Evolutionary conservation across 768 basidiomycete genomes (phyloP), one percentile per base, ranked within the genome.

Genomic region (Russula sp.): DNA sequence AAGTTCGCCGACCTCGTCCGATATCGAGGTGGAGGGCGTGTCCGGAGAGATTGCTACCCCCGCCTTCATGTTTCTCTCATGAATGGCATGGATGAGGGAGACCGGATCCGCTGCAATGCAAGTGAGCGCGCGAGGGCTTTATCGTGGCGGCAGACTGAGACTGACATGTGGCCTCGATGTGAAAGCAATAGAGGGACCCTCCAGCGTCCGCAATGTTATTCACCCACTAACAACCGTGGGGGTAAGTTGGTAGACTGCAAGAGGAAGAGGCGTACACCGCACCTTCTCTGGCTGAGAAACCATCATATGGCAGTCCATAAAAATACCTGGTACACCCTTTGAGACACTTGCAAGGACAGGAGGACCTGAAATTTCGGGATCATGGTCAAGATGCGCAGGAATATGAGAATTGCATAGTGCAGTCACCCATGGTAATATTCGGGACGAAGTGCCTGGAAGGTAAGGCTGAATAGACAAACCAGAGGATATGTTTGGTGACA

Each of bases 221-320:
- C 32, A 99, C 92, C 97, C 97, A 98, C 93, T 98, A 60, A 45
- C 32, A 22, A 36, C 48, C 48, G n/a, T 38, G 3, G 38, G 32
- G n/a, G 10, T 46, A n/a, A 25, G 54, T 29, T 34, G 47, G 47
- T 9, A 2, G 25, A 42, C 34, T 38, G 11, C 6, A 10, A 41
- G 41, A 53, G 50, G 22, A 42, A 49, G 18, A 41, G 18, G 10
- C 41, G 32, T 16, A 34, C 41, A 38, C 8, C 69, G 52, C 67
- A 92, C 95, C 80, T 88, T 87, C 70, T 89, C 91, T 10, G 97
- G 97, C 52, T 98, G 78, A 0, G 93, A 73, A 20, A 99, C 97
- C 97, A 99, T 99, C 97, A 98, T 98, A 75, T 99, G 97, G 74
- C 95, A 98, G 75, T 99, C 97, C 96, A 99, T 98, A 78, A 94